Evolutionary conservation across 306 rosid genomes (phyloP).

Genomic region (Sicyos baderoa): DNA sequence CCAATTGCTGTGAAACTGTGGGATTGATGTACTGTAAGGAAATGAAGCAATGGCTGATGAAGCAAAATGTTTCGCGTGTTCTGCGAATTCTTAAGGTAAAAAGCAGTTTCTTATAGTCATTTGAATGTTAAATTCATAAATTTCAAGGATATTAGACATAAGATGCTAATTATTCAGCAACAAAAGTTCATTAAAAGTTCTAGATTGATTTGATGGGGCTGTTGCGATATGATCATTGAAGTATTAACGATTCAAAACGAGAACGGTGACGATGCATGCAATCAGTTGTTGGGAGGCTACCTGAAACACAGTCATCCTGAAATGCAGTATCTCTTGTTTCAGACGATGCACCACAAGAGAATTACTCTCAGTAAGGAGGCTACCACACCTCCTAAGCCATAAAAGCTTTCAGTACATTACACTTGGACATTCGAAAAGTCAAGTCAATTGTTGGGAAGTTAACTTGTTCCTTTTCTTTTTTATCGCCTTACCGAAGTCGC

Average conservation of each 20-base stretch:
- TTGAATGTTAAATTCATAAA: neutral
- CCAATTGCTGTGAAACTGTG: slow-evolving; percentile 43
- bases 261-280: too few species aligned
- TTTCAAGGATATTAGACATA: neutral
- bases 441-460: slow-evolving; percentile 20
- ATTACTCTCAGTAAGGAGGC: too few species aligned
- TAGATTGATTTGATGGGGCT: neutral
- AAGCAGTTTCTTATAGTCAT: neutral
- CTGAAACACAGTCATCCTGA: neutral
- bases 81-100: slow-evolving; percentile 75
- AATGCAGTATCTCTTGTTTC: neutral
- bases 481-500: slow-evolving; percentile 40
- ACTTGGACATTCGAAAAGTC: neutral
- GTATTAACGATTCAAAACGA: neutral
- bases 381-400: too few species aligned
- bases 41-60: slow-evolving; percentile 74
- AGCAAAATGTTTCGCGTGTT: slow-evolving; percentile 71
- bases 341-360: neutral
- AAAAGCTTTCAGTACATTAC: neutral
- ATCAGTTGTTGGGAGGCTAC: too few species aligned
- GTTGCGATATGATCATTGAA: neutral
- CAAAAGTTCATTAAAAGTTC: neutral
- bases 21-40: slow-evolving; percentile 93
- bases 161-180: neutral
- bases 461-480: slow-evolving; percentile 50